phyloP scores from a whole-genome alignment of 352 stramenopile genomes.

The Globisporangium rhizosaccharum region DNA sequence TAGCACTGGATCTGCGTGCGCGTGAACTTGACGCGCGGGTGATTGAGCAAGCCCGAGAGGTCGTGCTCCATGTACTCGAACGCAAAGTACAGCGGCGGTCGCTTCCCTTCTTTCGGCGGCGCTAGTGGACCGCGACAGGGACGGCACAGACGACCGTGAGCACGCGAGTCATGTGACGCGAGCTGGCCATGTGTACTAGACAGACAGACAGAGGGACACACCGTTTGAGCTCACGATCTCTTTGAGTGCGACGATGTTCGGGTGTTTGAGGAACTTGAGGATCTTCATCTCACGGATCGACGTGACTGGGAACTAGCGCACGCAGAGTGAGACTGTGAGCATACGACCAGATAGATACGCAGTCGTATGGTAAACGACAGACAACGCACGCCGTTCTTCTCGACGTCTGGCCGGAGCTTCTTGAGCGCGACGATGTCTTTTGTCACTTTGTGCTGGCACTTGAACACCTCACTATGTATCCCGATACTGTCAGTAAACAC shows the following conservation, averaged over 20 bases:
- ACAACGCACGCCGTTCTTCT: conserved; percentile 76
- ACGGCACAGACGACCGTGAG: background rate
- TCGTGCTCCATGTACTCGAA: conserved; percentile 89
- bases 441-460: conserved; percentile 82
- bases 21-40: conserved; percentile 76
- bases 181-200: background rate
- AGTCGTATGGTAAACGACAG: background rate
- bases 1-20: conserved; percentile 87
- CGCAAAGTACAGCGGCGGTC: conserved; percentile 79
- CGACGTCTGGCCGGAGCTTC: conserved; percentile 77
- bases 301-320: conserved; percentile 87
- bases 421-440: conserved; percentile 86
- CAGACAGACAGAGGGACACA: background rate
- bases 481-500: background rate
- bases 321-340: background rate
- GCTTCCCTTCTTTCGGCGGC: conserved; percentile 76
- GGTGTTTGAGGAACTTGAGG: conserved; percentile 92
- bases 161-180: background rate
- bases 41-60: conserved; percentile 76
- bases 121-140: conserved; percentile 19
- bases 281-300: conserved; percentile 98
- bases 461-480: conserved; percentile 71
- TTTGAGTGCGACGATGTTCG: conserved; percentile 93
- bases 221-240: conserved; percentile 91
- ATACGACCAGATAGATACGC: background rate